Evolutionary conservation across 306 rosid species (phyloP), one percentile per base, ranked within the genome.

Genomic region (Oxytropis ochrocephala): DNA sequence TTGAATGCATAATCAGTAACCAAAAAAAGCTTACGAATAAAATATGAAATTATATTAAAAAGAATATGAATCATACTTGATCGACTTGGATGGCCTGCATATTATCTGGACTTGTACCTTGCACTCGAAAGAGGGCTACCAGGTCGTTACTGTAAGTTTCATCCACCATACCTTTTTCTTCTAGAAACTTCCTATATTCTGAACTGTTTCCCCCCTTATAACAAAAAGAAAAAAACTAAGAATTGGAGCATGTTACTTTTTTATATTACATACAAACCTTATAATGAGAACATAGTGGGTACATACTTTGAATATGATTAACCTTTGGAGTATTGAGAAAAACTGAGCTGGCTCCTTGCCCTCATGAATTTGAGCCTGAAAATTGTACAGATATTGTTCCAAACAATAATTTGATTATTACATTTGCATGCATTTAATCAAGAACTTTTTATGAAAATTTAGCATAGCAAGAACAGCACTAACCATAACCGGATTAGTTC

Each of bases 81-180:
- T 88, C 88, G 30, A 88, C 94, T 85, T 93, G 94, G 81, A 93
- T 88, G 57, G 96, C 98, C 86, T 88, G 97, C 90, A 90, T 86
- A 71, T 88, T 88, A 32, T 79, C 80, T 12, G 78, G 84, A 83
- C 85, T 85, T 9, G 85, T 88, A 56, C 98, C 98, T 88, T 88
- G 98, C 69, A 93, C 84, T 75, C 84, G 92, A 75, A 93, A 90
- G 35, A 93, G 82, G 55, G 97, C 94, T 58, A 61, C 83, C 73
- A 81, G 79, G 56, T 72, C 80, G 81, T 84, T 89, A 73, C 78
- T 78, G 72, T 84, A 84, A 18, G 90, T 85, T 72, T 93, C 90
- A 52, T 93, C 97, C 6, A 50, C 60, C 29, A 56, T 66, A 52
- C 85, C 85, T 57, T 80, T 63, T 77, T 85, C 91, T 57, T 86